These are phyloP conservation scores for Suhomyces anneliseae DNA, from an alignment of 1,139 yeast species.

Conservation along the genomic window DNA sequence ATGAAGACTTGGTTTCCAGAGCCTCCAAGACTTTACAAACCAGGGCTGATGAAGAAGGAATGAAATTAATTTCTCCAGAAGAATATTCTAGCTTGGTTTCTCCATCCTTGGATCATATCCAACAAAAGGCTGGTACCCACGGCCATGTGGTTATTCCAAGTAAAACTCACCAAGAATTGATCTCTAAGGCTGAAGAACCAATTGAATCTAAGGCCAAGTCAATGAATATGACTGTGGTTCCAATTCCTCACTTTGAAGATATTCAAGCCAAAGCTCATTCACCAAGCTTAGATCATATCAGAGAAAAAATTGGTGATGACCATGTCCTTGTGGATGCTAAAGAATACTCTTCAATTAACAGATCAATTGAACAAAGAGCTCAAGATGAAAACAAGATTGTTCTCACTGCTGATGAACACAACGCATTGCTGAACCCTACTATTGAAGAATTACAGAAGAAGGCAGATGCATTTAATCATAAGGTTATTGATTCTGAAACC, in stretches of 20 bases:
- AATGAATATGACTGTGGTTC: constrained; percentile 13
- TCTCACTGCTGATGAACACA: constrained; percentile 18
- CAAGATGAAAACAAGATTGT: constrained; percentile 19
- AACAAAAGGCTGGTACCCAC: constrained; percentile 11
- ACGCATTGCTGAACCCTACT: constrained; percentile 13
- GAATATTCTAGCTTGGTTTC: constrained; percentile 10
- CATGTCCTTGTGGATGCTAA: constrained; percentile 11
- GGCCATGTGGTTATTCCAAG: constrained; percentile 17
- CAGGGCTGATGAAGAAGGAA: constrained; percentile 18
- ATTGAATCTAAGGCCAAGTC: constrained; percentile 18
- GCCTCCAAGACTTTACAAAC: constrained; percentile 21
- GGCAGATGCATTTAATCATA: constrained; percentile 19
- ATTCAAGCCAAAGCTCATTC: constrained; percentile 10
- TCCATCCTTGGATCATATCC: constrained; percentile 18
- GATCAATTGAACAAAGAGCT: constrained; percentile 22
- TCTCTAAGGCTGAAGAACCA: constrained; percentile 11
- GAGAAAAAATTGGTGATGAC: constrained; percentile 19
- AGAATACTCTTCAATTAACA: constrained; percentile 7
- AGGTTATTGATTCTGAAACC: constrained; percentile 18
- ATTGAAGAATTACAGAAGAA: constrained; percentile 12
- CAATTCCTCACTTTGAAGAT: constrained; percentile 14
- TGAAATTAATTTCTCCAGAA: constrained; percentile 10
- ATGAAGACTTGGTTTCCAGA: constrained; percentile 7
- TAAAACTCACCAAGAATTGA: constrained; percentile 14
- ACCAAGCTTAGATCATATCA: constrained; percentile 25